A percentile compares a stretch with the other conserved stretches of the same genome.
Conservation (phyloP, 148 eudicot genomes). For the Vaccinium darrowii region DNA sequence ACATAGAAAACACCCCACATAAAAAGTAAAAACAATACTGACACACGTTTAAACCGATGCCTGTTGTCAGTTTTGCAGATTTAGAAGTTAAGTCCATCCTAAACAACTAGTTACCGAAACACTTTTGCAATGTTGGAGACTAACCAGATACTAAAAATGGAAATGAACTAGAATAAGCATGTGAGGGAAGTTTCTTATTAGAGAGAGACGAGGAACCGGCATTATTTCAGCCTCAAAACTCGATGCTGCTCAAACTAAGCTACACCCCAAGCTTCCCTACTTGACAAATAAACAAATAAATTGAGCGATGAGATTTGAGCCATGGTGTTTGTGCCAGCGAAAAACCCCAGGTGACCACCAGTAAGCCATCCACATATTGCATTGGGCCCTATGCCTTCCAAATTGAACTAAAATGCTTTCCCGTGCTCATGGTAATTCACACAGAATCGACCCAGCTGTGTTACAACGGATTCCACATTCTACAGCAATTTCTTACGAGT, state of each 20-base stretch:
- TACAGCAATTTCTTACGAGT: background rate
- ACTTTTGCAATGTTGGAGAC: background rate
- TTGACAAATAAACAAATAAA: background rate
- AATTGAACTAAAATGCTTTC: background rate
- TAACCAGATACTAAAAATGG: background rate
- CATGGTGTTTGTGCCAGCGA: background rate
- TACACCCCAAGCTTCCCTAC: background rate
- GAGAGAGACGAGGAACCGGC: background rate
- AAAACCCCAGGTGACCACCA: background rate
- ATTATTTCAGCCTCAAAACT: background rate
- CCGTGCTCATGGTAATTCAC: background rate
- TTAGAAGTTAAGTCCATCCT: background rate
- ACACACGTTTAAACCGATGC: background rate
- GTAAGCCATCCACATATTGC: background rate
- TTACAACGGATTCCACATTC: background rate
- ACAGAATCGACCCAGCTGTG: no score
- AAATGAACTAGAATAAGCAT: background rate
- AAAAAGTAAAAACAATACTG: background rate
- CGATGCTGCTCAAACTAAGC: conserved; percentile 12
- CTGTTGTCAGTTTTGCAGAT: background rate
- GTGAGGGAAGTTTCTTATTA: background rate
- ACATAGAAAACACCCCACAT: background rate
- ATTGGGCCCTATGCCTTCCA: background rate
- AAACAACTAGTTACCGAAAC: background rate
- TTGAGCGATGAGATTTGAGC: background rate